These are phyloP conservation scores for Trichoderma sp. DNA, from an alignment of 2,329 filamentous ascomycete species.

Conservation along the genomic window DNA sequence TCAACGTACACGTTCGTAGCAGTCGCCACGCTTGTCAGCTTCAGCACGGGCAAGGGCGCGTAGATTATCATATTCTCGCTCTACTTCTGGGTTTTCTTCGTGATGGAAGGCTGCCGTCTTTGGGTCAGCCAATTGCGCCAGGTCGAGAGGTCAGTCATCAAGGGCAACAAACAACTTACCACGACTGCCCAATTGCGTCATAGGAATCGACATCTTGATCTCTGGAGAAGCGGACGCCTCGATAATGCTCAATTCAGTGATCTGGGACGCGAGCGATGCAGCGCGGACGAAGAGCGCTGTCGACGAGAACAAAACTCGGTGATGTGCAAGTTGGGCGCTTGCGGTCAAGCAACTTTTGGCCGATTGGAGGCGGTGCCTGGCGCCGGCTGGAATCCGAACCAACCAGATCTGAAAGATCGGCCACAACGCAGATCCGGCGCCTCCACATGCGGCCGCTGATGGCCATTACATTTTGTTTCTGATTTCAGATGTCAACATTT, in stretches of 20 bases:
- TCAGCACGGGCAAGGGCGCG: slow-evolving; percentile 80
- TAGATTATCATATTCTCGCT: slow-evolving; percentile 89
- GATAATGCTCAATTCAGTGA: neutral
- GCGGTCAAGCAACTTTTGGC: neutral
- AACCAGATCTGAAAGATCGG: slow-evolving; percentile 15
- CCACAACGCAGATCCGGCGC: slow-evolving; percentile 10
- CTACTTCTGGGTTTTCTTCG: slow-evolving; percentile 61
- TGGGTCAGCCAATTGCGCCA: slow-evolving; percentile 7
- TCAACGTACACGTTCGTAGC: slow-evolving; percentile 65
- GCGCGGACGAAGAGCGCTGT: neutral
- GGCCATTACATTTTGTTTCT: neutral
- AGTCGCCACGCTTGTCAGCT: slow-evolving; percentile 72
- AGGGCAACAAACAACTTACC: slow-evolving; percentile 33
- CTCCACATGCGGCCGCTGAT: neutral
- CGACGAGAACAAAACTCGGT: neutral
- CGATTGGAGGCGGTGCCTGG: slow-evolving; percentile 8
- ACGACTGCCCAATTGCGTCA: slow-evolving; percentile 41
- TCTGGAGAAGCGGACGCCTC: slow-evolving; percentile 15
- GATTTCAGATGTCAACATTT: neutral
- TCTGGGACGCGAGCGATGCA: neutral
- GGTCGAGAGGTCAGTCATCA: neutral
- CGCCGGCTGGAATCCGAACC: slow-evolving; percentile 17
- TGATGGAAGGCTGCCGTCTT: slow-evolving; percentile 68
- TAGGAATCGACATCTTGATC: slow-evolving; percentile 36
- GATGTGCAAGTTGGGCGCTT: slow-evolving; percentile 3